These are phyloP conservation scores for Mycena galopus DNA, from an alignment of 768 basidiomycete genomes.

Conservation along the genomic window DNA sequence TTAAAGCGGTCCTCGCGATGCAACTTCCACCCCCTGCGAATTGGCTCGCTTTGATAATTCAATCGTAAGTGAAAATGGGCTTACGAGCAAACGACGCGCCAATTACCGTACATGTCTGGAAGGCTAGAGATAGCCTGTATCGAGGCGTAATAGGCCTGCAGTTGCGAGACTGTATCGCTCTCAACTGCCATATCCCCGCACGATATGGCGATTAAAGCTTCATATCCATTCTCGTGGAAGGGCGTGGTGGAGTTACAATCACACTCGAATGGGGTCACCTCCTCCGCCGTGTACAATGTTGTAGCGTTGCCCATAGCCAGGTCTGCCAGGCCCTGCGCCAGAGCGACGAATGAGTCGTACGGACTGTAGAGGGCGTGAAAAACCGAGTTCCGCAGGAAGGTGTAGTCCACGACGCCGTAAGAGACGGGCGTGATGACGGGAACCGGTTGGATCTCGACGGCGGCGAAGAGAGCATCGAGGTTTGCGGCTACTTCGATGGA, in stretches of 20 bases:
- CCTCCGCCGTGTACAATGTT: constrained; percentile 38
- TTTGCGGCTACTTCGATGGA: constrained; percentile 50
- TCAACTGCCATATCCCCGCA: background rate
- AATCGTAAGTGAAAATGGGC: background rate
- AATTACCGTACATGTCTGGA: background rate
- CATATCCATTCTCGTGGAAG: background rate
- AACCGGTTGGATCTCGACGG: constrained; percentile 46
- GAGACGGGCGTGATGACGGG: constrained; percentile 45
- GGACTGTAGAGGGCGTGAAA: constrained; percentile 54
- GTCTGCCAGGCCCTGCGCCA: constrained; percentile 52
- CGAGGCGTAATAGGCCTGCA: background rate
- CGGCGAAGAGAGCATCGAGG: constrained; percentile 48
- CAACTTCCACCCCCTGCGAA: background rate
- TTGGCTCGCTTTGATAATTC: background rate
- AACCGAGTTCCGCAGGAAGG: constrained; percentile 41
- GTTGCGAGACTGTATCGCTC: background rate
- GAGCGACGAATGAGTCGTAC: constrained; percentile 45
- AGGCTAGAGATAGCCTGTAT: background rate
- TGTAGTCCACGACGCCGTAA: constrained; percentile 55
- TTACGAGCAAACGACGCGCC: constrained; percentile 9
- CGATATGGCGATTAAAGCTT: background rate
- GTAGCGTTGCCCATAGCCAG: constrained; percentile 49
- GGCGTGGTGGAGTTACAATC: constrained; percentile 38
- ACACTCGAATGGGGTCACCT: constrained; percentile 44
- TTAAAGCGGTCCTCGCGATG: constrained; percentile 5